Percentiles rank a stretch among this genome's conserved stretches.
Evolutionary conservation across 2,329 filamentous ascomycete genomes (phyloP).

Genomic region (Beauveria varroae): DNA sequence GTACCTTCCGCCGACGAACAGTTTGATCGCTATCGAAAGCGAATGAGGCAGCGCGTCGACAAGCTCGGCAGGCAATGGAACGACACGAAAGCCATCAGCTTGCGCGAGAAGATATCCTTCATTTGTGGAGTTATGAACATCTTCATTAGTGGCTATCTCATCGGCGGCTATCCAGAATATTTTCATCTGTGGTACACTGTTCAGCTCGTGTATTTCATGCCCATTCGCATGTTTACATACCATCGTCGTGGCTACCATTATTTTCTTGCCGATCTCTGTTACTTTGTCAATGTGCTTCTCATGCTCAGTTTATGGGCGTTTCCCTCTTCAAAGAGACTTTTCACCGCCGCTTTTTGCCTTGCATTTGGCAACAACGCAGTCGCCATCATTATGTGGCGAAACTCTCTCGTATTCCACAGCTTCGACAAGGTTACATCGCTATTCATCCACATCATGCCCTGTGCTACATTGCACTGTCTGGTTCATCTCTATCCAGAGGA

Average conservation of each 20-base stretch:
- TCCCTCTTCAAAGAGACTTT: constrained; percentile 80
- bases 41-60: constrained; percentile 85
- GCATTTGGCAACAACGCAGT: constrained; percentile 95
- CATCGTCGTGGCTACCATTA: constrained; percentile 91
- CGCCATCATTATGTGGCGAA: constrained; percentile 98
- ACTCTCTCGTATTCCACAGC: constrained; percentile 96
- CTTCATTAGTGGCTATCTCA: constrained; percentile 89
- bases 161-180: constrained; percentile 75
- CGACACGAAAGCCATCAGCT: constrained; percentile 78
- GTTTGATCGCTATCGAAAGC: constrained; percentile 79
- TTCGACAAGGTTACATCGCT: constrained; percentile 96
- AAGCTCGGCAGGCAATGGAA: constrained; percentile 80
- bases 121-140: constrained; percentile 96
- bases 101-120: constrained; percentile 91
- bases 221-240: constrained; percentile 87
- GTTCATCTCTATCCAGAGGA: constrained; percentile 70
- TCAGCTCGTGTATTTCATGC: constrained; percentile 93
- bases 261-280: constrained; percentile 94
- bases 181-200: constrained; percentile 91
- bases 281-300: constrained; percentile 89
- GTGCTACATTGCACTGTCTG: constrained; percentile 83
- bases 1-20: constrained; percentile 86
- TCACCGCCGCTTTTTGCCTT: constrained; percentile 87
- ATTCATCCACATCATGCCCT: constrained; percentile 99
- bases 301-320: constrained; percentile 84